Conservation (phyloP, 1,139 yeast genomes). For the Geotrichum fermentans region DNA sequence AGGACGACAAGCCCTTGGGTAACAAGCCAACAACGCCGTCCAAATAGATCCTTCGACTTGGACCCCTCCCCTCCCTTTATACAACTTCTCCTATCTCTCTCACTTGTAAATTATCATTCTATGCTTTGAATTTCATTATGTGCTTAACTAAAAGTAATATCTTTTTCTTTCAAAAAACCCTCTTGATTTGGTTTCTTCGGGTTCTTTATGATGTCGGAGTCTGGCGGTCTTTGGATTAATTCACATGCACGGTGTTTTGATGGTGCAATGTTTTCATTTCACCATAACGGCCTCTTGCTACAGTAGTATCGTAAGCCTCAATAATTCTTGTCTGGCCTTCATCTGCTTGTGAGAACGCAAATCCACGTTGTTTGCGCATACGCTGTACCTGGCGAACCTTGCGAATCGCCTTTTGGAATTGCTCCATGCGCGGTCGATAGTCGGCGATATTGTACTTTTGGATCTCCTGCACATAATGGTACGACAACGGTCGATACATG, state of each 20-base stretch:
- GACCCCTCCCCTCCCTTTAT: neutral
- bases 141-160: too few relatives aligned
- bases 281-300: conserved; percentile 50
- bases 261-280: conserved; percentile 39
- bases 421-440: conserved; percentile 90
- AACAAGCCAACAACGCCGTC: neutral
- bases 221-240: too few relatives aligned
- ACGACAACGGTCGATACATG: conserved; percentile 83
- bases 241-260: conserved; percentile 19
- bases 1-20: conserved; percentile 41
- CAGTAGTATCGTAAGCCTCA: conserved; percentile 91
- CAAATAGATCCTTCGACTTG: too few relatives aligned
- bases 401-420: conserved; percentile 93
- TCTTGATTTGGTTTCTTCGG: too few relatives aligned
- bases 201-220: too few relatives aligned
- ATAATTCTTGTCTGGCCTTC: conserved; percentile 89
- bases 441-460: conserved; percentile 94
- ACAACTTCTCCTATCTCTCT: too few relatives aligned
- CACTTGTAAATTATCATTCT: neutral
- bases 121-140: too few relatives aligned
- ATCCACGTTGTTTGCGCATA: conserved; percentile 96
- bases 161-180: too few relatives aligned
- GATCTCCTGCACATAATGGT: conserved; percentile 93
- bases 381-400: conserved; percentile 97
- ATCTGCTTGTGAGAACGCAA: conserved; percentile 95